A percentile compares a stretch with the other conserved stretches of the same genome.
Evolutionary conservation across 768 basidiomycete species (phyloP).

Genomic region (Rossbeevera mucosa): DNA sequence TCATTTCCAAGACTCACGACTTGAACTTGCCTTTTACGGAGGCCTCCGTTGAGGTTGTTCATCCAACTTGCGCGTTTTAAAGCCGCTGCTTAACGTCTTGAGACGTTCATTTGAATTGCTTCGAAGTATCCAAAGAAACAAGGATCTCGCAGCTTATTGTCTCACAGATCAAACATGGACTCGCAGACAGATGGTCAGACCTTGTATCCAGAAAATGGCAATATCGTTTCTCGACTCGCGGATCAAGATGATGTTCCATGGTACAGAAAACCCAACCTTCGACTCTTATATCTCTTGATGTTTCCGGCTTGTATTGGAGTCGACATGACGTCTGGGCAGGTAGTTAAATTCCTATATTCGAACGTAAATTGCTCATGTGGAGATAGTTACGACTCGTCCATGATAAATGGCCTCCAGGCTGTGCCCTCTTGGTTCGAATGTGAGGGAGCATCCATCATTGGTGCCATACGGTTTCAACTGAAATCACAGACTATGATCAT

Average conservation of each 20-base stretch:
- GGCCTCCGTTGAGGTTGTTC: too few species aligned
- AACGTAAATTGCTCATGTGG: conserved; percentile 14
- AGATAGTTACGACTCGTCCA: too few species aligned
- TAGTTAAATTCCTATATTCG: too few species aligned
- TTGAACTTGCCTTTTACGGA: too few species aligned
- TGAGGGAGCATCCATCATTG: too few species aligned
- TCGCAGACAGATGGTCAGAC: too few species aligned
- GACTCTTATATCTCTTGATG: neutral
- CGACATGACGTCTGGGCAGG: neutral
- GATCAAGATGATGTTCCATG: conserved; percentile 27
- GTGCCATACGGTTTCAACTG: too few species aligned
- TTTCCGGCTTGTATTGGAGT: neutral
- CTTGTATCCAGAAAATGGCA: too few species aligned
- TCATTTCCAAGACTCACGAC: too few species aligned
- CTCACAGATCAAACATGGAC: neutral
- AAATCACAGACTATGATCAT: neutral
- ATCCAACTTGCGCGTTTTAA: neutral
- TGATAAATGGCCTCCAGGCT: too few species aligned
- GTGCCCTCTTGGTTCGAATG: too few species aligned
- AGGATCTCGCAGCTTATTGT: neutral
- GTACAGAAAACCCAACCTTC: conserved; percentile 49
- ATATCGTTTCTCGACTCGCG: neutral
- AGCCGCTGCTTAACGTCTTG: neutral
- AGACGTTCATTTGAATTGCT: neutral
- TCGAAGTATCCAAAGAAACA: neutral